These are phyloP conservation scores for Aureobasidium uvarum DNA, from an alignment of 2,329 filamentous ascomycete genomes.

Conservation along the genomic window DNA sequence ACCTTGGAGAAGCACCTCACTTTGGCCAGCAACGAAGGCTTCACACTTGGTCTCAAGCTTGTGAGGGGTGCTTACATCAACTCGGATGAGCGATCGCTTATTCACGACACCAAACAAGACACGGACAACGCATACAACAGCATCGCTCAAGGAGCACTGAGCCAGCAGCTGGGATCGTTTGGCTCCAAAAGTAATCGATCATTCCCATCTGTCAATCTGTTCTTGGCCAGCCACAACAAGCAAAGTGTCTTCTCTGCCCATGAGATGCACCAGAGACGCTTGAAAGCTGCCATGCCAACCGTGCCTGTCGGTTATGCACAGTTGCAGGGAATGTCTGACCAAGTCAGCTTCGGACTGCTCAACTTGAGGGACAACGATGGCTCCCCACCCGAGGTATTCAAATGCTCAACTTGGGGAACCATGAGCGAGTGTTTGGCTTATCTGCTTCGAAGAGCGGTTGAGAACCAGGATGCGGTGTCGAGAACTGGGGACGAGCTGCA, in stretches of 20 bases:
- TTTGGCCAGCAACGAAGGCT: slow-evolving; percentile 46
- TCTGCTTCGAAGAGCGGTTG: slow-evolving; percentile 32
- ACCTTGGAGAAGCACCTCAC: slow-evolving; percentile 46
- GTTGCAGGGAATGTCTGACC: slow-evolving; percentile 35
- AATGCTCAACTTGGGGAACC: slow-evolving; percentile 35
- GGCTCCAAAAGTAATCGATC: background rate
- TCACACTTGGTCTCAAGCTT: slow-evolving; percentile 53
- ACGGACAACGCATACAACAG: slow-evolving; percentile 34
- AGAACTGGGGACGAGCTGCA: background rate
- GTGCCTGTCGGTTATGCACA: slow-evolving; percentile 32
- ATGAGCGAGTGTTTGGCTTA: slow-evolving; percentile 36
- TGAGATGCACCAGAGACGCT: background rate
- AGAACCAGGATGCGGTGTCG: slow-evolving; percentile 32
- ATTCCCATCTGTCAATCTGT: slow-evolving; percentile 32
- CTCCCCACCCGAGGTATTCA: slow-evolving; percentile 28
- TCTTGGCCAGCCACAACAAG: slow-evolving; percentile 37
- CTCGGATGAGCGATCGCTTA: slow-evolving; percentile 42
- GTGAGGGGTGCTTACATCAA: slow-evolving; percentile 55
- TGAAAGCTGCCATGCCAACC: background rate
- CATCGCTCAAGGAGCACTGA: slow-evolving; percentile 32
- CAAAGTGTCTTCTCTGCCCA: background rate
- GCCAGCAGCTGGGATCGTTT: slow-evolving; percentile 30
- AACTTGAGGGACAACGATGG: slow-evolving; percentile 28
- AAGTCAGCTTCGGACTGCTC: slow-evolving; percentile 31
- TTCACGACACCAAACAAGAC: slow-evolving; percentile 35